Base-by-base conservation (phyloP, 257 asterid species). In the Voacanga thouarsii region DNA sequence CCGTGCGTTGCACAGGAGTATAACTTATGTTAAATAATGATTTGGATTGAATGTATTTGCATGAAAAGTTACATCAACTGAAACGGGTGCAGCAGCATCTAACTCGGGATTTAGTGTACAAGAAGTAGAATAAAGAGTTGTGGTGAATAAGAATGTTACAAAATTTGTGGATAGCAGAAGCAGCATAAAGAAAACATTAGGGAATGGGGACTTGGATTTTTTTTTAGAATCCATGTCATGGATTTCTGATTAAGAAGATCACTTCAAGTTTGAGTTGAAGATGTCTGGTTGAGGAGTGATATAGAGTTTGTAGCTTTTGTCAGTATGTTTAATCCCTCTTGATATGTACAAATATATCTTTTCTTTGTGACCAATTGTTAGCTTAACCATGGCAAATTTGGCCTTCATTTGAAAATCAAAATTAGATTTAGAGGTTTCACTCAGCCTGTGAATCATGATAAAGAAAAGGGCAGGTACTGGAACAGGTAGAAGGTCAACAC, bases 161-260 rank as follows among this genome's bases (percentile, higher is more conserved):
- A 91, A 82, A 79, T 90, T 90, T 78, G 95, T 86, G 24, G 90
- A 86, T 16, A 90, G 45, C 0, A 89, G 86, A 0, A 88, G 80
- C 57, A 81, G 80, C 64, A 87, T 84, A 63, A 83, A 87, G 83
- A 86, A 81, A 39, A 88, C 78, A 72, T 72, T 86, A 51, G 75
- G 77, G 78, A 86, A 81, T 65, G 84, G 28, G 19, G 68, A n/a
- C 30, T 61, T 77, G 72, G 81, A 70, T 16, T 82, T 80, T 47
- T 69, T 83, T 56, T 80, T 51, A 23, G 67, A 70, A 63, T 81
- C 83, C 89, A 83, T 85, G 67, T 5, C 33, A 21, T 14, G 18
- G 74, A 11, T 24, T 61, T 37, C 37, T 30, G 12, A 12, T 44
- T 8, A 30, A 2, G 41, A 30, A 59, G 77, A 26, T 67, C 30